Base-by-base conservation (phyloP, 176 grass and related monocot species). In the Phyllostachys edulis region DNA sequence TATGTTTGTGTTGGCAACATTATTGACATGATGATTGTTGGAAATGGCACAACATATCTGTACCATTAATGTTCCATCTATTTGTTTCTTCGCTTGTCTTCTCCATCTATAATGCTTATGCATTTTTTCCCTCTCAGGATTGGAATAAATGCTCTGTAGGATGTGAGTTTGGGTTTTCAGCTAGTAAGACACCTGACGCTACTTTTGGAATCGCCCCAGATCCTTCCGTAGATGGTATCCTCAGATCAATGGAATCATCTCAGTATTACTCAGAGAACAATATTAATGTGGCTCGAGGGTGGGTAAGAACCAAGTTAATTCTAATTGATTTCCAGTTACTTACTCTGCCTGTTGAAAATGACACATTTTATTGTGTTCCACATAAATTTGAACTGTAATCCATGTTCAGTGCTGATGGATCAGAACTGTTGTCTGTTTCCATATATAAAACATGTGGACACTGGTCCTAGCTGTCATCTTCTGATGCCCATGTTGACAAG, bases 241-340 rank as follows among this genome's bases (percentile, higher is more conserved):
- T 98, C 38, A 90, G 96, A 77, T 98, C 96, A 32, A 98, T 98
- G 96, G 96, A 98, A 88, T 98, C 96, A 69, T 92, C 96, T 46
- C 96, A 95, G 34, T 98, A 98, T 77, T 98, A 98, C 90, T 82
- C 91, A 56, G 93, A 96, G 83, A 98, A 98, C 80, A 90, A 84
- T 46, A 87, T 94, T 87, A 74, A 87, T 27, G 60, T 83, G 49
- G 96, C 93, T 78, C 89, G 91, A 93, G 87, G 96, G 96, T 98
- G 91, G 96, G 93, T 98, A 92, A 95, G 93, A 90, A 92, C 82
- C 82, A 85, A 55, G 83, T 95, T 85, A 70, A 73, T 82, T 86
- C 61, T 88, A 41, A 50, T 56, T 67, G 46, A 47, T 42, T 65
- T 80, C 21, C 44, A 29, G 55, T 34, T 37, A 75, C 15, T 78